Percentiles rank a stretch among this genome's conserved stretches.
phyloP scores from a whole-genome alignment of 140 eudicot species.

The Cichorium intybus region DNA sequence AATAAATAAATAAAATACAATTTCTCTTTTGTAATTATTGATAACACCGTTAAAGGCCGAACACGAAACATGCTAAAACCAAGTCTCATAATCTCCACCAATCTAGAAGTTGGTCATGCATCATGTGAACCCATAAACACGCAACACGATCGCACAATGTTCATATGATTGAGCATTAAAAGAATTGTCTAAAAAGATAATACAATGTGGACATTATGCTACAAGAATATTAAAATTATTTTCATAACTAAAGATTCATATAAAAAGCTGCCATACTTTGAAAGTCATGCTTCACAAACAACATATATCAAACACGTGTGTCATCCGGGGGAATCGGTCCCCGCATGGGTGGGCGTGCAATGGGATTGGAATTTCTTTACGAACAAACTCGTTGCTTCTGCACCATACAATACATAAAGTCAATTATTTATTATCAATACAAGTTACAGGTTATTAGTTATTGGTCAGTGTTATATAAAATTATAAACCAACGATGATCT shows the following conservation, averaged over 20 bases:
- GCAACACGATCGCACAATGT: constrained; percentile 21
- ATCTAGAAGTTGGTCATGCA: not conserved
- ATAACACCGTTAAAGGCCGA: too few species aligned
- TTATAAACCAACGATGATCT: constrained; percentile 1
- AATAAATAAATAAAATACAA: too few species aligned
- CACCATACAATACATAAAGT: not conserved
- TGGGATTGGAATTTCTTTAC: not conserved
- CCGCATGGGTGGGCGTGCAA: constrained; percentile 27
- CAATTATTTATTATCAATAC: constrained; percentile 3
- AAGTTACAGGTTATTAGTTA: too few species aligned
- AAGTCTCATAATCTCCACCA: not conserved
- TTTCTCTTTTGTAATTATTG: too few species aligned
- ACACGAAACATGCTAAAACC: too few species aligned
- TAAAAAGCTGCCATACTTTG: constrained; percentile 21
- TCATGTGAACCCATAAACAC: constrained; percentile 26
- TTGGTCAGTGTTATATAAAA: not conserved
- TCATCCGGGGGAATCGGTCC: constrained; percentile 24
- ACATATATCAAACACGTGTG: constrained; percentile 3
- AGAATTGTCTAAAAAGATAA: not conserved
- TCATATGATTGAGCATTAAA: constrained; percentile 24
- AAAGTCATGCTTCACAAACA: constrained; percentile 19
- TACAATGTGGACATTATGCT: too few species aligned
- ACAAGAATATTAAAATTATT: too few species aligned
- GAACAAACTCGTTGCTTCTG: constrained; percentile 23
- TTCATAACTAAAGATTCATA: not conserved